These are phyloP conservation scores for Penicillium dipodomyicola DNA, from an alignment of 495 filamentous ascomycete species.

Conservation along the genomic window DNA sequence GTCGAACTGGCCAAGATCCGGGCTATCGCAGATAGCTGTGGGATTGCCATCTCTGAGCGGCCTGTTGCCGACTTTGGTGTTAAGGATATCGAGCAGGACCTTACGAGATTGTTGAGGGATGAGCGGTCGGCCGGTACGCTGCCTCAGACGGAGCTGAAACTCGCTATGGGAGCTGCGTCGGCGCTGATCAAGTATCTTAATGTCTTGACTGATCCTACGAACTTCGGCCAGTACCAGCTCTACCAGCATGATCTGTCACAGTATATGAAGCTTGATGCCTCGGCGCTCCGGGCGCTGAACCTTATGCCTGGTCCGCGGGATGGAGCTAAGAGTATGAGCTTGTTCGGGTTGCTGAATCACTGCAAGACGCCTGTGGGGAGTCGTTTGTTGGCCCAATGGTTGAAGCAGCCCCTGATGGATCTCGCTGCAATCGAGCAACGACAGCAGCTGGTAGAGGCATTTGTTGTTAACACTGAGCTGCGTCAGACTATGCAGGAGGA, in stretches of 20 bases:
- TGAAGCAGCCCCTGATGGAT: constrained; percentile 97
- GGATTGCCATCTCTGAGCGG: constrained; percentile 81
- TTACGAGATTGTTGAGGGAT: constrained; percentile 80
- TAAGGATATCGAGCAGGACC: constrained; percentile 94
- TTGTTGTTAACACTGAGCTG: constrained; percentile 88
- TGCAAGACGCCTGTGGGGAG: constrained; percentile 96
- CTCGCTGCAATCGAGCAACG: constrained; percentile 83
- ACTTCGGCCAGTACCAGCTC: constrained; percentile 94
- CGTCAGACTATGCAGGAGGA: constrained; percentile 98
- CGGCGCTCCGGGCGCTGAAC: constrained; percentile 89
- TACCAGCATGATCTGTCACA: constrained; percentile 97
- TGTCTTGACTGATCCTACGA: constrained; percentile 82
- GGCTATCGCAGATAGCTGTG: constrained; percentile 86
- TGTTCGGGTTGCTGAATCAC: constrained; percentile 92
- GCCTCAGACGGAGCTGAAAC: constrained; percentile 87
- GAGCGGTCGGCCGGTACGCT: constrained; percentile 73
- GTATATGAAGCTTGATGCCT: constrained; percentile 98
- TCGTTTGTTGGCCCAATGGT: constrained; percentile 88
- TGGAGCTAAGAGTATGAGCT: constrained; percentile 94
- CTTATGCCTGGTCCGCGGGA: constrained; percentile 95
- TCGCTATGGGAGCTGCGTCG: constrained; percentile 94
- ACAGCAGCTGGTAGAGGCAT: constrained; percentile 93
- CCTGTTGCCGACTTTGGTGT: constrained; percentile 74
- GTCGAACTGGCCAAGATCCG: constrained; percentile 83
- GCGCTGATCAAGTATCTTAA: constrained; percentile 95